Evolutionary conservation across 2,329 filamentous ascomycete genomes (phyloP), one percentile per base, ranked within the genome.

Genomic region (Cytospora piceae): DNA sequence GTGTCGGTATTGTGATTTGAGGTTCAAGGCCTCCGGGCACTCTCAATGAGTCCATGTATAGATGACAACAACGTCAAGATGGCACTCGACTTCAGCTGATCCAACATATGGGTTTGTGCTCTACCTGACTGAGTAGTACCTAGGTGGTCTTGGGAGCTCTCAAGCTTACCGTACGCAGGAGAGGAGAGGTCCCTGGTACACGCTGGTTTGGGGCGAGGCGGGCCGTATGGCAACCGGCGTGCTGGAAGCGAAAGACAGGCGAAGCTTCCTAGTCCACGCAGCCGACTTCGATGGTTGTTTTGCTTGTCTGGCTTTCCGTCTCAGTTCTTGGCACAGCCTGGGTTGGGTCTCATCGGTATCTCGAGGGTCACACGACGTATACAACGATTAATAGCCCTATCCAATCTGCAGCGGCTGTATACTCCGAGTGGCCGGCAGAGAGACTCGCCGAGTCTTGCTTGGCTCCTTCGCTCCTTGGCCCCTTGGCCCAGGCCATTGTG

Each of bases 351-450:
- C 54, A 37, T 22, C 54, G 54, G 29, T 29, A 14, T 1, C n/a
- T 20, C 12, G 29, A 76, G 77, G 66, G 74, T 73, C 64, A 73
- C 76, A 51, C 69, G 69, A 7, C 67, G 70, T 57, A 72, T 71
- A 29, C 70, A 73, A 52, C 72, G 74, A 24, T 22, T 22, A 32
- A 59, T 57, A 61, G 61, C 57, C 61, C 61, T 60, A 49, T 29
- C 27, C 27, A 29, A 29, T 34, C 56, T 32, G 31, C 17, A 60
- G 56, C 37, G 46, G 27, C 34, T 34, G 46, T 31, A 46, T 42
- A 15, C 29, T 12, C 56, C 55, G 31, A n/a, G 61, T 49, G 51
- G 51, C 51, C 24, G 46, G 49, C 34, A 17, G 17, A 34, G 32
- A 39, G 39, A 34, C 22, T 49, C 46, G n/a, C 46, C 42, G 52